phyloP scores from a whole-genome alignment of 2,329 filamentous ascomycete genomes.

The Pezizomycotina sp. region DNA sequence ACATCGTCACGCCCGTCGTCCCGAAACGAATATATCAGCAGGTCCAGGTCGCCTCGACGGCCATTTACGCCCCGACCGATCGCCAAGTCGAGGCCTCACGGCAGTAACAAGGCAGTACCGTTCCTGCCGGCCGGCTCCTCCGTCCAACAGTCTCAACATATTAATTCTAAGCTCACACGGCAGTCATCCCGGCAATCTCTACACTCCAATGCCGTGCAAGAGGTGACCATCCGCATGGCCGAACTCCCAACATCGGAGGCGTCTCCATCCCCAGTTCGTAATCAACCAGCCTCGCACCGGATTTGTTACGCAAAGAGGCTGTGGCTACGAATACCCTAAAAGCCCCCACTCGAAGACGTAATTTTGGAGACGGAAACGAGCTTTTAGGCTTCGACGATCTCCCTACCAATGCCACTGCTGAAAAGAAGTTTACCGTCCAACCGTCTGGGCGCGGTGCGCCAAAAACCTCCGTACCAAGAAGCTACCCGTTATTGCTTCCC shows the following conservation, averaged over 20 bases:
- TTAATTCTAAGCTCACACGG: conserved; percentile 52
- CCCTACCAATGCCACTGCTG: conserved; percentile 65
- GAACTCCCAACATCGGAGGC: conserved; percentile 20
- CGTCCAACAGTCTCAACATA: conserved; percentile 60
- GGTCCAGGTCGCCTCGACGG: conserved; percentile 58
- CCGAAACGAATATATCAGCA: conserved; percentile 26
- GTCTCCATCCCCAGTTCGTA: conserved; percentile 24
- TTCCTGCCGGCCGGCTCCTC: conserved; percentile 67
- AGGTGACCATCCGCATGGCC: conserved; percentile 32
- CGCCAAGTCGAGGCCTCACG: conserved; percentile 38
- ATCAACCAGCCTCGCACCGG: conserved; percentile 22
- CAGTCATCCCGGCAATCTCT: conserved; percentile 53
- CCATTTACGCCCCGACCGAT: conserved; percentile 34
- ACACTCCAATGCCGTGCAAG: conserved; percentile 38
- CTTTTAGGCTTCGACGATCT: conserved; percentile 88
- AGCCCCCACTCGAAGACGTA: conserved; percentile 50
- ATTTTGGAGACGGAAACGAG: conserved; percentile 85
- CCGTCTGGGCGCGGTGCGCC: conserved; percentile 53
- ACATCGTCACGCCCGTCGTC: conserved; percentile 26
- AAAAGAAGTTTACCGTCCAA: conserved; percentile 68
- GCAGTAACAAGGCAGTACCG: conserved; percentile 47
- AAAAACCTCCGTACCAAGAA: conserved; percentile 42
- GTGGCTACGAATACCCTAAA: conserved; percentile 53
- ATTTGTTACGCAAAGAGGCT: conserved; percentile 30
- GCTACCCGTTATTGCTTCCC: no score